A percentile compares a stretch with the other conserved stretches of the same genome.
Evolutionary conservation across 768 basidiomycete genomes (phyloP).

Genomic region (Auricularia sp.): DNA sequence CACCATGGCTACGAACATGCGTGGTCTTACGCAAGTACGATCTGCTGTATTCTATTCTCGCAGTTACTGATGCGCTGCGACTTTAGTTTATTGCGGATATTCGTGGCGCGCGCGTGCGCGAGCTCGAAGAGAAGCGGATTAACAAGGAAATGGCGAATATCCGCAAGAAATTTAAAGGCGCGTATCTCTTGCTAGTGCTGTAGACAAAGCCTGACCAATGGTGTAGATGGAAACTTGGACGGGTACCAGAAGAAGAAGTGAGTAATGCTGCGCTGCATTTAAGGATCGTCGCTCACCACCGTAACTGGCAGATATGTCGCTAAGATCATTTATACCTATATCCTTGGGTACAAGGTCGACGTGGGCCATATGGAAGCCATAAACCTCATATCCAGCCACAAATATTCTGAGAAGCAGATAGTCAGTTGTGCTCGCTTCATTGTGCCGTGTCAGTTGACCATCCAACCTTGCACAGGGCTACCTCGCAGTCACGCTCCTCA

Average conservation of each 20-base stretch:
- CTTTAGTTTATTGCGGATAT: slow-evolving; percentile 95
- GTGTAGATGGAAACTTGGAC: slow-evolving; percentile 69
- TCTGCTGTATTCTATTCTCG: background rate
- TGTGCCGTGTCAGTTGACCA: slow-evolving; percentile 4
- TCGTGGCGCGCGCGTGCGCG: slow-evolving; percentile 89
- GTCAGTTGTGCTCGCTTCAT: slow-evolving; percentile 29
- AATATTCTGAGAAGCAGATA: slow-evolving; percentile 99
- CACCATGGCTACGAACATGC: slow-evolving; percentile 80
- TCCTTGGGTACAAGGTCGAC: slow-evolving; percentile 97
- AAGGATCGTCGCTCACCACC: slow-evolving; percentile 3
- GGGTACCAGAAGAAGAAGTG: slow-evolving; percentile 92
- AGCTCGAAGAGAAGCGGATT: slow-evolving; percentile 96
- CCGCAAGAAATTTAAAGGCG: slow-evolving; percentile 96
- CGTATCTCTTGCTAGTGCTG: slow-evolving; percentile 6
- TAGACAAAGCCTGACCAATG: background rate
- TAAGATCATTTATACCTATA: slow-evolving; percentile 98
- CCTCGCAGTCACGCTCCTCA: slow-evolving; percentile 88
- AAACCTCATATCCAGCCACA: slow-evolving; percentile 88
- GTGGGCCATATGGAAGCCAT: slow-evolving; percentile 99
- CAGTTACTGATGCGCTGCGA: background rate
- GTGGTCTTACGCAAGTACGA: slow-evolving; percentile 82
- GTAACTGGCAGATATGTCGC: slow-evolving; percentile 69
- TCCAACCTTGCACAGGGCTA: slow-evolving; percentile 57
- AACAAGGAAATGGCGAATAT: slow-evolving; percentile 99
- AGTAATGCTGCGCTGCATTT: slow-evolving; percentile 16